Conservation (phyloP, 495 filamentous ascomycete genomes). For the Pyrenopolyporus hunteri region DNA sequence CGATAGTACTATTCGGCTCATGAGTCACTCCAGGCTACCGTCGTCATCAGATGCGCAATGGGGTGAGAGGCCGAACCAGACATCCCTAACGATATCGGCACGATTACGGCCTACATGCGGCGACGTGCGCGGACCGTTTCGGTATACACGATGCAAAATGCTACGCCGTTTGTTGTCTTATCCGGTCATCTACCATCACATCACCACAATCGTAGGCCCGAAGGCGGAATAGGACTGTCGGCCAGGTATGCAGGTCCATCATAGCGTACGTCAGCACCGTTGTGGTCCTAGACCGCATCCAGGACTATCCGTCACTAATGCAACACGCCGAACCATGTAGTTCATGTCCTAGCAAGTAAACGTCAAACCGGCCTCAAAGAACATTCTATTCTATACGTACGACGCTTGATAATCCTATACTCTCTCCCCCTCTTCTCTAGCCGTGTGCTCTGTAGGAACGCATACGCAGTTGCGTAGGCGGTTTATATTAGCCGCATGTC, state of each 20-base stretch:
- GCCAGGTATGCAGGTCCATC: neutral
- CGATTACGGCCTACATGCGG: neutral
- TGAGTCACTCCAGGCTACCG: constrained; percentile 21
- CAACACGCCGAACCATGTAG: too few relatives aligned
- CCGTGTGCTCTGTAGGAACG: neutral
- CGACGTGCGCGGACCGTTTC: constrained; percentile 5
- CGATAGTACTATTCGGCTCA: neutral
- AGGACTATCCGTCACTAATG: too few relatives aligned
- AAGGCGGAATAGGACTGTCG: neutral
- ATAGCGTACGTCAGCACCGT: constrained; percentile 15
- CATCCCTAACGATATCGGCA: neutral
- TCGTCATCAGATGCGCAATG: constrained; percentile 25
- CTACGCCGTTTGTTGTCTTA: neutral
- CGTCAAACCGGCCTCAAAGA: too few relatives aligned
- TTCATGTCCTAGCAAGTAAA: too few relatives aligned
- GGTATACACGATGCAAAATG: neutral
- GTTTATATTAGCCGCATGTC: neutral
- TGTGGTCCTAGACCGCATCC: neutral
- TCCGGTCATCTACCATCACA: neutral
- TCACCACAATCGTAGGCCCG: neutral
- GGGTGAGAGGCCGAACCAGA: neutral
- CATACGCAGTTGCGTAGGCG: neutral
- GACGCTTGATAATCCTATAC: constrained; percentile 7
- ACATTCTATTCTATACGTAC: neutral
- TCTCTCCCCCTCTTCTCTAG: neutral